Evolutionary conservation across 192 early-diverging fungal genomes (phyloP), one percentile per base, ranked within the genome.

Genomic region (Umbelopsis vinacea): DNA sequence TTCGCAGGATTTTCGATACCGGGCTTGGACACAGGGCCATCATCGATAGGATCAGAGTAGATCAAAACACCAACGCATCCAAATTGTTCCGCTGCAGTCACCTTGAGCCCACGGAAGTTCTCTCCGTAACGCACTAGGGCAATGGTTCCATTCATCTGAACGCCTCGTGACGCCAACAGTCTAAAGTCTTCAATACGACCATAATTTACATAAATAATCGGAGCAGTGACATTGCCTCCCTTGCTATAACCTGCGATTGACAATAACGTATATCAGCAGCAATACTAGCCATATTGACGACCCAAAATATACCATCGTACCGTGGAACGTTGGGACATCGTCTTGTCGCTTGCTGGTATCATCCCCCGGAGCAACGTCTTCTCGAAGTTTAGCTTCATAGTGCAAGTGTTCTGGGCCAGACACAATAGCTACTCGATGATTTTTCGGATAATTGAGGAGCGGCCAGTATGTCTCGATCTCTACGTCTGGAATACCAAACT

Each of bases 21-120:
- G 4, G 52, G 37, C 24, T 57, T 57, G 15, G 35, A 37, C 11
- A 53, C 12, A 8, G 71, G 82, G 15, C 87, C 89, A 46, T 90
- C 89, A 68, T 90, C 87, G 37, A 72, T 72, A 6, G 90, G 90
- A 66, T 91, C 90, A 17, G 86, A 83, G 76, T 89, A 91, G 24
- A 91, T 77, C 4, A 91, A 67, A 67, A 82, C 81, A 10, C 87
- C 90, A 0, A 72, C 72, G n/a, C 85, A 85, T 7, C 89, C 89
- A 21, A 72, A 71, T 14, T 75, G 45, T 72, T 89, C 81, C 4
- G 90, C 90, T 22, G 72, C 79, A 6, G 79, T 69, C 10, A 89
- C 88, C 67, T 89, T 88, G 17, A 88, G 48, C 11, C 86, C 84
- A 26, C 87, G 79, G 38, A 79, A 82, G 24, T 85, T 71, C 17